Evolutionary conservation across 2,329 filamentous ascomycete genomes (phyloP).

Genomic region (Diplodia corticola): DNA sequence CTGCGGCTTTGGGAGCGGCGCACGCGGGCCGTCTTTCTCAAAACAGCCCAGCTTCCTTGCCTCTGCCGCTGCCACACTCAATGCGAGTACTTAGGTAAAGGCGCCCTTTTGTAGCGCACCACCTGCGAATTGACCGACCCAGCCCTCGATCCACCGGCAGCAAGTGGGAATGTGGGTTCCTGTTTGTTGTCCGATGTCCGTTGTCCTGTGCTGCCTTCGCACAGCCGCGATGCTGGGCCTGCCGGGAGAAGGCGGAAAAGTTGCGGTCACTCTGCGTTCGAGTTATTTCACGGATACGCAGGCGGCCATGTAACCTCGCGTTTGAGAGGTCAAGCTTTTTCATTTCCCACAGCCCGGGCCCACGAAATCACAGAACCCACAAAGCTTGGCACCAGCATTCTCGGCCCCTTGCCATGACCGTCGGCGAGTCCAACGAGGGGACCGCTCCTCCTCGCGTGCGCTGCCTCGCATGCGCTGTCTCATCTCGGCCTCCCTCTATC

Average conservation of each 20-base stretch:
- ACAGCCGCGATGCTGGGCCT: neutral
- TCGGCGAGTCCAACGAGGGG: no score
- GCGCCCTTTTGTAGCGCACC: neutral
- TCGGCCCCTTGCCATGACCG: neutral
- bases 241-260: neutral
- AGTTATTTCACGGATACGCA: neutral
- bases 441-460: neutral
- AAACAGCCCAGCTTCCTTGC: neutral
- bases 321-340: constrained; percentile 4
- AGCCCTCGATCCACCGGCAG: neutral
- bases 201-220: neutral
- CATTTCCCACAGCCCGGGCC: neutral
- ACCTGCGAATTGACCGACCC: neutral
- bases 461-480: neutral
- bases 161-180: neutral
- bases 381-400: neutral
- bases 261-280: constrained; percentile 4
- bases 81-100: no score
- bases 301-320: neutral
- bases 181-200: neutral
- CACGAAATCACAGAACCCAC: no score
- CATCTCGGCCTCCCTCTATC: neutral
- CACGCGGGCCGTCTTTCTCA: neutral
- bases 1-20: neutral
- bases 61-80: neutral